Evolutionary conservation across 257 asterid genomes (phyloP), one percentile per base, ranked within the genome.

Genomic region (Salvia hispanica): DNA sequence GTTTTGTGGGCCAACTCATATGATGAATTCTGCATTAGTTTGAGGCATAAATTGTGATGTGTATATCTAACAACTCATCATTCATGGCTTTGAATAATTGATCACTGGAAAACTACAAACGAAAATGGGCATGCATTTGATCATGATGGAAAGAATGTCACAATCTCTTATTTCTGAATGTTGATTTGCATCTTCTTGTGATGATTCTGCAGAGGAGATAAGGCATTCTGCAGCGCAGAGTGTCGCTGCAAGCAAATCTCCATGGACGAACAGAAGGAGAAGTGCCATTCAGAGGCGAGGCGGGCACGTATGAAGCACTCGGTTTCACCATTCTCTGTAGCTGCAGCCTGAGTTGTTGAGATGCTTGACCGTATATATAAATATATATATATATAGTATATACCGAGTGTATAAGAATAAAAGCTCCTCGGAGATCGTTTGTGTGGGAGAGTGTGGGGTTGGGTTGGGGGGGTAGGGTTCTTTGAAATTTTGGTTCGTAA

Each of bases 301-400:
- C 64, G 76, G 77, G 81, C 74, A 15, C 62, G 80, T 6, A 46
- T 36, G 16, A 90, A 89, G 62, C 76, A 70, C 71, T 78, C 94
- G 0, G 83, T 8, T 46, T 86, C 94, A 15, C 87, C 91, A 33
- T 86, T 88, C 80, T 83, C 88, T 4, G 80, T 86, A 21, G 90
- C 87, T 2, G 90, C 89, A 33, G 90, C 92, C 11, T 89, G 80
- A 79, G 60, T 62, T 72, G 21, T 67, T 9, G 44, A 31, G 58
- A 8, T 40, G 45, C 25, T 5, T 16, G 56, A 16, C 37, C 43
- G 44, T 18, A 25, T 25, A 25, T 25, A 21, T 21, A 21, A 0
- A 21, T 21, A 21, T 21, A 25, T 25, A 25, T 58, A 54, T 67
- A 28, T 54, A 42, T 42, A 53, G 47, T 66, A 57, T 47, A 66